phyloP scores from a whole-genome alignment of 768 basidiomycete species.

The Russula abietina region DNA sequence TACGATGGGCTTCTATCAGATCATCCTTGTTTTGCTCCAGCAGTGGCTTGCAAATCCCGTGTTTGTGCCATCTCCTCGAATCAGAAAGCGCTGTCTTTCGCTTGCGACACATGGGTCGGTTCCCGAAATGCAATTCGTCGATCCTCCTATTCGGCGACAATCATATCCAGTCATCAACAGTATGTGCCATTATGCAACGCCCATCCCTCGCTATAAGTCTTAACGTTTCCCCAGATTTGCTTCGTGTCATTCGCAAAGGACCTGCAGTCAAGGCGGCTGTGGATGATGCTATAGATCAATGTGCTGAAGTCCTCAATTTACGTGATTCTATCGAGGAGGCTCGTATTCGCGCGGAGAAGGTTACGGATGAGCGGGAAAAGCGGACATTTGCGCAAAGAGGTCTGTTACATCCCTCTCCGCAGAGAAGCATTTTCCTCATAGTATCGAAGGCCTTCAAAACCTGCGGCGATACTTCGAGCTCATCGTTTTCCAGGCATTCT shows the following conservation, averaged over 20 bases:
- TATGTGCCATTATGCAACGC: slow-evolving; percentile 33
- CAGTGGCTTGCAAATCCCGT: slow-evolving; percentile 60
- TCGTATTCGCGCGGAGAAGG: slow-evolving; percentile 69
- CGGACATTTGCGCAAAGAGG: slow-evolving; percentile 66
- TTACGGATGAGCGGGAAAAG: slow-evolving; percentile 65
- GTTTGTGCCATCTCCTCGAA: slow-evolving; percentile 35
- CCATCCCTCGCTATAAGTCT: slow-evolving; percentile 8
- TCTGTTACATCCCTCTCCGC: slow-evolving; percentile 27
- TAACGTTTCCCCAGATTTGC: slow-evolving; percentile 46
- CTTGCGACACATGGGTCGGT: slow-evolving; percentile 35
- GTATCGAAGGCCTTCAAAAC: slow-evolving; percentile 59
- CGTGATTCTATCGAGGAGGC: slow-evolving; percentile 85
- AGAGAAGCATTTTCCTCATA: not conserved
- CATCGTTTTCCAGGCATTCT: slow-evolving; percentile 84
- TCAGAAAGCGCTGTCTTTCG: slow-evolving; percentile 40
- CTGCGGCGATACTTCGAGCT: slow-evolving; percentile 81
- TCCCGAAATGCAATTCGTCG: slow-evolving; percentile 30
- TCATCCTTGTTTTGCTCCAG: slow-evolving; percentile 77
- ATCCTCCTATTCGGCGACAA: slow-evolving; percentile 38
- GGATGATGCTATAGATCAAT: slow-evolving; percentile 84
- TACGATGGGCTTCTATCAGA: slow-evolving; percentile 35
- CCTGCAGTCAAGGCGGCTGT: slow-evolving; percentile 79
- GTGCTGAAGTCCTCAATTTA: slow-evolving; percentile 75
- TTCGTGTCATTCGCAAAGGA: slow-evolving; percentile 83
- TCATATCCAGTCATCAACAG: slow-evolving; percentile 91